Conservation (phyloP, 2,329 filamentous ascomycete species). For the Aureobasidium sp. region DNA sequence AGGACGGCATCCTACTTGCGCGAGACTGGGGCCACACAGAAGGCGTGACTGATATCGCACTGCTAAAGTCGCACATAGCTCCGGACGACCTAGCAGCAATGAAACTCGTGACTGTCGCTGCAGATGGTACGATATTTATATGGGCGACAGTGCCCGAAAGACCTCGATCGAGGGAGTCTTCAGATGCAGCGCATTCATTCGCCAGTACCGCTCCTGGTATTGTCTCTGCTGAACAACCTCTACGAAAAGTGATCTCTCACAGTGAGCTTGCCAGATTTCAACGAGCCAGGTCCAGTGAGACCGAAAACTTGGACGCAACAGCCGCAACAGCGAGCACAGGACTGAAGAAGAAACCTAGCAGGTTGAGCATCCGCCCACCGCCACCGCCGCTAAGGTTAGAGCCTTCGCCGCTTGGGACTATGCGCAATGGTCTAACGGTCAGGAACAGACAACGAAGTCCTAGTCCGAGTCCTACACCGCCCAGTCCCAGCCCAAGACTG, state of each 20-base stretch:
- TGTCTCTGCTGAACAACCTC: conserved; percentile 56
- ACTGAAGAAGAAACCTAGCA: conserved; percentile 42
- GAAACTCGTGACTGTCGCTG: conserved; percentile 43
- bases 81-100: conserved; percentile 36
- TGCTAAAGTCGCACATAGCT: conserved; percentile 34
- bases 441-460: conserved; percentile 18
- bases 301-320: conserved; percentile 35
- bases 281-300: conserved; percentile 38
- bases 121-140: conserved; percentile 46
- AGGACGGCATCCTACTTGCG: conserved; percentile 69
- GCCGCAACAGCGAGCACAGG: conserved; percentile 42
- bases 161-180: not conserved
- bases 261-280: conserved; percentile 78
- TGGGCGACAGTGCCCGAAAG: conserved; percentile 32
- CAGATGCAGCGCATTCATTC: conserved; percentile 8
- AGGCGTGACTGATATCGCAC: conserved; percentile 75
- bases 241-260: conserved; percentile 80
- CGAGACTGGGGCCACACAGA: conserved; percentile 95
- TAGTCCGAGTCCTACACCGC: conserved; percentile 26
- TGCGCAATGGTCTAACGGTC: conserved; percentile 33
- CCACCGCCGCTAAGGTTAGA: conserved; percentile 16
- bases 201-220: conserved; percentile 23
- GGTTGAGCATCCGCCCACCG: conserved; percentile 8
- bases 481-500: conserved; percentile 28
- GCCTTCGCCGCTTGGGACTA: conserved; percentile 32